Evolutionary conservation across 805 yeast genomes (phyloP).

Genomic region (Ogataea ramenticola): DNA sequence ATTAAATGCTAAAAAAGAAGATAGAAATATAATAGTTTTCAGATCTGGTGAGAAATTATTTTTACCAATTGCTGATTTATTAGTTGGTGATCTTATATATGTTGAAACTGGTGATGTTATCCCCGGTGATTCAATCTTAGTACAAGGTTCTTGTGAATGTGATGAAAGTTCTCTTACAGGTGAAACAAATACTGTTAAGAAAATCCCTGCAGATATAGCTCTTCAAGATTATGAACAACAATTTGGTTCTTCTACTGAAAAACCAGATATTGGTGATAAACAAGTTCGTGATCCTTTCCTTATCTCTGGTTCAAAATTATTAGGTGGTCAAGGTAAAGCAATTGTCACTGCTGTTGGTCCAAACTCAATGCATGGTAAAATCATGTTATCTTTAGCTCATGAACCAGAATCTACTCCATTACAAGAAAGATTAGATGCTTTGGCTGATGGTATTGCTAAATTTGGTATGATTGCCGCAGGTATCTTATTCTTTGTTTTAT

Average conservation of each 20-base stretch:
- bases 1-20: conserved; percentile 82
- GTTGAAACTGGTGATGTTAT: conserved; percentile 92
- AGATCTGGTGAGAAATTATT: conserved; percentile 63
- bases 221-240: conserved; percentile 25
- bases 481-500: conserved; percentile 70
- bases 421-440: conserved; percentile 68
- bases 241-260: conserved; percentile 7
- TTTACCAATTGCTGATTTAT: conserved; percentile 63
- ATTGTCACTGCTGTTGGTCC: conserved; percentile 87
- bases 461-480: conserved; percentile 85
- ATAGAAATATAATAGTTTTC: conserved; percentile 68
- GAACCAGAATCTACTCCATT: conserved; percentile 86
- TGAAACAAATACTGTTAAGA: conserved; percentile 78
- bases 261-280: conserved; percentile 33
- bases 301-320: conserved; percentile 84
- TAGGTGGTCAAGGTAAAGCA: conserved; percentile 82
- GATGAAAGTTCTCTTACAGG: conserved; percentile 95
- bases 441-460: conserved; percentile 93
- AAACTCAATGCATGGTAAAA: conserved; percentile 86
- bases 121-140: conserved; percentile 79
- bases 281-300: conserved; percentile 68
- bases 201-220: conserved; percentile 46
- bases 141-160: conserved; percentile 72
- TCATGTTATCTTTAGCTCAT: conserved; percentile 69
- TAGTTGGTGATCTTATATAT: conserved; percentile 79